These are phyloP conservation scores for Saksenaea vasiformis DNA, from an alignment of 371 early-diverging fungal genomes.

Conservation along the genomic window DNA sequence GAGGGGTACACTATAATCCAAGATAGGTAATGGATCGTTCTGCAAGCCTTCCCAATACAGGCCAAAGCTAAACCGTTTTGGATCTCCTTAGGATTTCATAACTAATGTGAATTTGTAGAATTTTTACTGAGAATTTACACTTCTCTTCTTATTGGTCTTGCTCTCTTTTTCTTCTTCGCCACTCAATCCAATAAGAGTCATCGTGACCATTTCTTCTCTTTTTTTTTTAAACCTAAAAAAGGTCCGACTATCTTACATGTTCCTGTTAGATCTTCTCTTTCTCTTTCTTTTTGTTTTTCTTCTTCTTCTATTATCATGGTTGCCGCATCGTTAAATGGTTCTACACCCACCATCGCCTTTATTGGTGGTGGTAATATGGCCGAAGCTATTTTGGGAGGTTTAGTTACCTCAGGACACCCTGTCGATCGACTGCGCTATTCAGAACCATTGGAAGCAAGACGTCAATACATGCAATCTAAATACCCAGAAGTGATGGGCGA, in stretches of 20 bases:
- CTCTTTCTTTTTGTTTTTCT: background rate
- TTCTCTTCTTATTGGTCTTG: background rate
- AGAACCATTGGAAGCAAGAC: constrained; percentile 74
- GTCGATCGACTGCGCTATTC: constrained; percentile 70
- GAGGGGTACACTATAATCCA: constrained; percentile 5
- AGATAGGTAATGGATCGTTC: constrained; percentile 2
- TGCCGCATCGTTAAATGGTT: background rate
- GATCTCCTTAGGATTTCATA: background rate
- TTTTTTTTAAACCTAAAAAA: background rate
- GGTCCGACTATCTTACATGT: background rate
- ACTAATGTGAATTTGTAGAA: background rate
- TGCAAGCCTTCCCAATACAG: background rate
- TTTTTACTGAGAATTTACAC: background rate
- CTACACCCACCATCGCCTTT: constrained; percentile 57
- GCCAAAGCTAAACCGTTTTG: background rate
- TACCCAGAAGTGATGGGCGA: constrained; percentile 54
- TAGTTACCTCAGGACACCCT: constrained; percentile 74
- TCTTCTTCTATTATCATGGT: background rate
- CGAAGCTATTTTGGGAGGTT: constrained; percentile 88
- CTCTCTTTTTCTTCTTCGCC: background rate
- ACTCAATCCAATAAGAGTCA: background rate
- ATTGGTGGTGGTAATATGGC: constrained; percentile 97
- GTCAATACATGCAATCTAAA: constrained; percentile 63
- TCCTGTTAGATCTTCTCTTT: background rate
- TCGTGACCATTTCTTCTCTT: background rate